Evolutionary conservation across 352 stramenopile species (phyloP), one percentile per base, ranked within the genome.

Genomic region (Phytophthora colocasiae): DNA sequence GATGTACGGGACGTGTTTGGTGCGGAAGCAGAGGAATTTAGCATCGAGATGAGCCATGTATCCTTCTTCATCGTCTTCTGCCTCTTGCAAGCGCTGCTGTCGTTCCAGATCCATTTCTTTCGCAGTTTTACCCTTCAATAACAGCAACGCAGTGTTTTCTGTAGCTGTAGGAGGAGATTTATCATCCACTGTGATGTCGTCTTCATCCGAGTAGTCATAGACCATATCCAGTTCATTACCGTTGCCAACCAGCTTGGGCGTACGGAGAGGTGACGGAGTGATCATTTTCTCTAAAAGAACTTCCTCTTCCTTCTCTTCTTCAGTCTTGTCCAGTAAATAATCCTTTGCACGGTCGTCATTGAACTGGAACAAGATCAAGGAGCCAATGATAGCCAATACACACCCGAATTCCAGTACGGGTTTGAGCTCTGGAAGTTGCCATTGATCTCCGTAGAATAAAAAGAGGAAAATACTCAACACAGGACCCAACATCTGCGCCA

Each of bases 181-280:
- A 15, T 77, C 48, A 29, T 77, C 56, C 41, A 75, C 62, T 7
- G 64, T 77, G 39, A 73, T 67, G 19, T 77, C 64, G 22, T 83
- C 73, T 41, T 81, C 78, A 47, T 91, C 82, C 27, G 77, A 79
- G 58, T 91, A 93, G 47, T 90, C 74, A 69, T 90, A 93, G 27
- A 87, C 79, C 69, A 90, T 79, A 49, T 89, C 80, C 31, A 80
- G 57, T 50, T 80, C 72, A 27, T 29, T 68, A 26, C 84, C 80
- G 47, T 86, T 85, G 40, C 81, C 79, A 4, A 79, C 78, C 9
- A 90, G 66, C 15, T 77, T 85, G 4, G 85, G 85, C 40, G 85
- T 93, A n/a, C 71, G 72, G 45, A 93, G 47, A n/a, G 69, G 76
- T 2, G 82, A 73, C 1, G 58, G 56, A 3, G 51, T 54, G 47